Evolutionary conservation across 148 eudicot genomes (phyloP), one percentile per base, ranked within the genome.

Genomic region (Suaeda aralocaspica): DNA sequence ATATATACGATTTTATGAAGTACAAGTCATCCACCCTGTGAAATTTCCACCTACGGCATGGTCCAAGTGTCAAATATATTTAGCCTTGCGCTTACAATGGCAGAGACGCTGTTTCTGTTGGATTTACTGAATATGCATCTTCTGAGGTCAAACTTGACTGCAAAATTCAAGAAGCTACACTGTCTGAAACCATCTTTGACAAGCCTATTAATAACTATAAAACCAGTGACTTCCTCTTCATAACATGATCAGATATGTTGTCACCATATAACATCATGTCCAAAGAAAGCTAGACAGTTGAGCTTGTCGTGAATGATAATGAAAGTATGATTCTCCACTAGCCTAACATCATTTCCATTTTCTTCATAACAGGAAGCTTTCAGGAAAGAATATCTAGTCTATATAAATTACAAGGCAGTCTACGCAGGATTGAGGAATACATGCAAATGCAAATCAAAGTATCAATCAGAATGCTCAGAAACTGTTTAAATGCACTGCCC

Each of bases 81-180:
- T 68, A 72, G 60, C 66, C 48, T 46, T 46, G 61, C 46, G 48
- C 66, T 64, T 61, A 58, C 58, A 22, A 59, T 31, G 26, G 74
- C 66, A 71, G 57, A 59, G 59, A 60, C 64, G 48, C 59, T 51
- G 59, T 49, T 68, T 41, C 25, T 22, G 44, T 62, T 36, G 66
- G 51, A 50, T 21, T 45, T 21, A 44, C 33, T 14, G 56, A 59
- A 71, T 60, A 60, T 45, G 59, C 56, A 58, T 18, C 53, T 59
- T 70, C 65, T 30, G n/a, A 21, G 60, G 31, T 33, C 70, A 42
- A 34, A 50, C 21, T 66, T 66, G 71, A 52, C 36, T 50, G 71
- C 29, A 53, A 50, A 67, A 31, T 48, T 50, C 22, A 50, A n/a
- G 56, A 50, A 50, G 70, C 58, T 49, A 51, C 11, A 63, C 67